Evolutionary conservation across 345 rosid species (phyloP), one percentile per base, ranked within the genome.

Genomic region (Eucalyptus curtisii): DNA sequence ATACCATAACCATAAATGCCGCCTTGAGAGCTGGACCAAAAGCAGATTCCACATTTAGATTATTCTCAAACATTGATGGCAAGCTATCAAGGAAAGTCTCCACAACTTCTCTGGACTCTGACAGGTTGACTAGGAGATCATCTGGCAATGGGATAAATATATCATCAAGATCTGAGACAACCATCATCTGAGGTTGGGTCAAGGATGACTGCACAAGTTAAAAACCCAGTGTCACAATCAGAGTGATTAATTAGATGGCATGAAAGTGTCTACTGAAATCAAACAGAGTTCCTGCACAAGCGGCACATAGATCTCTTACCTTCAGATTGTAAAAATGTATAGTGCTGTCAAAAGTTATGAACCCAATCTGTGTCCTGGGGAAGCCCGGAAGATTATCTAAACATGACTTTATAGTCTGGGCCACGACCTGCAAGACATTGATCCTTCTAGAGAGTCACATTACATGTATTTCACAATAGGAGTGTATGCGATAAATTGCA

Each of bases 131-230:
- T 88, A 97, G 98, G 91, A 98, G 99, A 93, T 98, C 99, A 92
- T 98, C 99, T 11, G 99, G 99, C 90, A 97, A 91, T 5, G 99
- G 99, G 87, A 96, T 89, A 91, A 98, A 98, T 86, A 98, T 88
- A 91, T 97, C 99, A 90, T 98, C 99, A 59, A 97, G 94, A 92
- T 98, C 99, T 9, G 99, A 95, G 89, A 98, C 98, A 88, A 98
- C 99, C 99, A 98, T 96, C 99, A 98, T 97, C 90, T 98, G 99
- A 91, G 99, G 99, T 91, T 97, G 99, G 64, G 95, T 95, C 93
- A 98, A 92, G 87, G 99, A 97, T 89, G 99, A 96, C 99, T 98
- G 96, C 95, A 92, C 55, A 87, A 50, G 24, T 20, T 8, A 37
- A 76, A 76, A 76, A 76, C 82, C 82, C 82, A 76, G 47, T 20